These are phyloP conservation scores for Sclerotinia borealis DNA, from an alignment of 2,329 filamentous ascomycete species.

Conservation along the genomic window DNA sequence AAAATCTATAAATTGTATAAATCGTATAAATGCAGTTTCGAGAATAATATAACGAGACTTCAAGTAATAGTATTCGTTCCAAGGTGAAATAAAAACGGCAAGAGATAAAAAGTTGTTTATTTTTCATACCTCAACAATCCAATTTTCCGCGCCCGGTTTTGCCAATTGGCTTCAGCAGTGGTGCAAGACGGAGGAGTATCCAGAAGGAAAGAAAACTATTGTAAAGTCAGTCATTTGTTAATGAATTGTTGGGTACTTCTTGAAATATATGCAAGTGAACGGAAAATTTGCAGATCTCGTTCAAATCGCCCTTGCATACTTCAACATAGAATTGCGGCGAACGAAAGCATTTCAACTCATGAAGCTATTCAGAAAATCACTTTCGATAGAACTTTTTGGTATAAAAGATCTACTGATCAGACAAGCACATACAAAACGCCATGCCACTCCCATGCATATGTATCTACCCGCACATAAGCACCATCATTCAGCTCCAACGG, in stretches of 20 bases:
- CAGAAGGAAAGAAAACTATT: not conserved
- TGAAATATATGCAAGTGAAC: not conserved
- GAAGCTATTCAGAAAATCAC: not conserved
- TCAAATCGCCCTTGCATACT: not conserved
- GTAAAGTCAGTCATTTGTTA: not conserved
- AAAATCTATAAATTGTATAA: too few relatives aligned
- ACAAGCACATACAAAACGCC: not conserved
- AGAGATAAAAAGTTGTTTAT: not conserved
- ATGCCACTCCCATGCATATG: not conserved
- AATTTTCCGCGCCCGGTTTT: not conserved
- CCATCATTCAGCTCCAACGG: not conserved
- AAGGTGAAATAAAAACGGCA: not conserved
- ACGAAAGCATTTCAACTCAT: too few relatives aligned
- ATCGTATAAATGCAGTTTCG: too few relatives aligned
- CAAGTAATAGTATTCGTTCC: not conserved
- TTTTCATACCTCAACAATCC: not conserved
- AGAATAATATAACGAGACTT: not conserved
- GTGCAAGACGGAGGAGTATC: not conserved
- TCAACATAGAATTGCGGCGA: too few relatives aligned
- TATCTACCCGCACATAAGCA: not conserved
- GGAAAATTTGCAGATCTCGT: not conserved
- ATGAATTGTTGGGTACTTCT: not conserved
- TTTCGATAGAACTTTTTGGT: not conserved
- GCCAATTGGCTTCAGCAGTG: not conserved
- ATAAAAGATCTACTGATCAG: not conserved